phyloP scores from a whole-genome alignment of 2,329 filamentous ascomycete species.

The Chrysoporthe puriensis region DNA sequence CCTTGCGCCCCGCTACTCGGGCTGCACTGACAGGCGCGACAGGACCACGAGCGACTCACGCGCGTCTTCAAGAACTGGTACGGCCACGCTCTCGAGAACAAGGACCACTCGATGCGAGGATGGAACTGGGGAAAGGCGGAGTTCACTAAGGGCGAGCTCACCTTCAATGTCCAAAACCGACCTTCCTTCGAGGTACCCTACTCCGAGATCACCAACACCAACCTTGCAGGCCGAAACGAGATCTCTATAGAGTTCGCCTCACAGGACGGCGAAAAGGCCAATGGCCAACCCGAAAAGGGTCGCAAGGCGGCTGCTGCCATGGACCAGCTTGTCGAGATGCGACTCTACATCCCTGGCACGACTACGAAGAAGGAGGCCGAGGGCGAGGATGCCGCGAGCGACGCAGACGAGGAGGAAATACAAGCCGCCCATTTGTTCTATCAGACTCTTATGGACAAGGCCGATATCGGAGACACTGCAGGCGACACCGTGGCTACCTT shows the following conservation, averaged over 20 bases:
- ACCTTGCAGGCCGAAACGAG: constrained; percentile 95
- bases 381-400: constrained; percentile 73
- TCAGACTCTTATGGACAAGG: constrained; percentile 96
- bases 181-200: constrained; percentile 97
- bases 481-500: constrained; percentile 98
- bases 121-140: constrained; percentile 99
- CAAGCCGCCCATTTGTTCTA: constrained; percentile 98
- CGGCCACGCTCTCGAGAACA: constrained; percentile 86
- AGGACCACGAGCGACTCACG: constrained; percentile 86
- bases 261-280: constrained; percentile 72
- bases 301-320: constrained; percentile 87
- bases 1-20: background rate
- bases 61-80: constrained; percentile 99
- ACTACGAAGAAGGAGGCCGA: constrained; percentile 77
- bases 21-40: constrained; percentile 31
- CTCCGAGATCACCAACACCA: constrained; percentile 96
- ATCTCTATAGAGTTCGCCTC: constrained; percentile 93
- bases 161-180: constrained; percentile 96
- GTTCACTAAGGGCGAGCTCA: constrained; percentile 90
- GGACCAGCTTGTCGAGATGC: constrained; percentile 97
- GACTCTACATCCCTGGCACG: constrained; percentile 95
- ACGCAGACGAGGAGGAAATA: constrained; percentile 77
- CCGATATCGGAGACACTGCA: constrained; percentile 98
- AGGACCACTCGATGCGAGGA: constrained; percentile 90
- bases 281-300: constrained; percentile 77